Evolutionary conservation across 2,329 filamentous ascomycete genomes (phyloP), one percentile per base, ranked within the genome.

Genomic region (Pleomassaria siparia): DNA sequence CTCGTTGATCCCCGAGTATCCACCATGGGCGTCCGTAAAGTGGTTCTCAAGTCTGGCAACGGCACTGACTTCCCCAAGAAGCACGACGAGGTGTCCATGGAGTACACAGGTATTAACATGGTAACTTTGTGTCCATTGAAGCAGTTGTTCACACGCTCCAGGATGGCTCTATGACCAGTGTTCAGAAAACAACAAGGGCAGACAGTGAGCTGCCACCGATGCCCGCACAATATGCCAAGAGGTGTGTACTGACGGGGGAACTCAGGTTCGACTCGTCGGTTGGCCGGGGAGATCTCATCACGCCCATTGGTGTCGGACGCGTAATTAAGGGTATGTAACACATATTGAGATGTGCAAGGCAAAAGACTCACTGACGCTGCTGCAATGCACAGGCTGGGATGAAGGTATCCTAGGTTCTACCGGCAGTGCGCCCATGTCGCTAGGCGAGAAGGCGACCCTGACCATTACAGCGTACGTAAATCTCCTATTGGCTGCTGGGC

Each of bases 371-470:
- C 60, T 66, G 46, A 66, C 50, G 20, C 44, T 41, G 36, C n/a
- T 44, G 51, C 50, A n/a, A n/a, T 56, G 44, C 45, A 45, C 53
- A 77, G 75, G 76, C 51, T 78, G 76, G 76, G 76, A 79, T 56
- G 74, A 96, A 74, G 91, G 87, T 58, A 91, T 97, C 44, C 58
- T 77, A 42, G 69, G 60, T 46, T 64, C 61, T 21, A 60, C 59
- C 35, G 50, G 41, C n/a, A 50, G 40, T 41, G 44, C 49, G 30
- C 78, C 83, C 67, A 96, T 99, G 92, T 86, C 86, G 69, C 78
- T 95, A 49, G 91, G 92, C 70, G 92, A 97, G 81, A 92, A 89
- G 78, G 86, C 90, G 44, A 88, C 83, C 43, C 80, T 99, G 56
- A 87, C 85, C 59, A 96, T 97, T 68, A 81, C 85, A 54, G 79